Evolutionary conservation across 129 eudicot genomes (phyloP), one percentile per base, ranked within the genome.

Genomic region (Flaveria robusta): DNA sequence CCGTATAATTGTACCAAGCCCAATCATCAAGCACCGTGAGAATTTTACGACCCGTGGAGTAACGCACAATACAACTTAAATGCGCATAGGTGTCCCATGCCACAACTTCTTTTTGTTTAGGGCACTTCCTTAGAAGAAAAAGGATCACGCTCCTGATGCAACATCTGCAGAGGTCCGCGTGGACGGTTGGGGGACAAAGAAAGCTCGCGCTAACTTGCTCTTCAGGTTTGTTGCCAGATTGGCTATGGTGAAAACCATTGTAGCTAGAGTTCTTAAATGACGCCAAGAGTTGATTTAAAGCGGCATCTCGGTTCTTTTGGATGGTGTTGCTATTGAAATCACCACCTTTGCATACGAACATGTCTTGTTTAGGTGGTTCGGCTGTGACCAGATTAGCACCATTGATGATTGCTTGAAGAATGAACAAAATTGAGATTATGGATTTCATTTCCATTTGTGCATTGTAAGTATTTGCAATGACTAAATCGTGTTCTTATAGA

Each of bases 181-280:
- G 2, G 37, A 24, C 2, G 12, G 4, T 59, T 1, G 62, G 39
- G 7, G 66, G 37, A 26, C 39, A 59, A 59, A 59, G 66, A 10
- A 59, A 23, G 66, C 31, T 59, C 5, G 37, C 66, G 37, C 66
- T 59, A 59, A 59, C 66, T 59, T 59, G 34, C 66, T 59, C 66
- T 59, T 59, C 66, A 4, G 66, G 39, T 59, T 59, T 59, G 2
- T 24, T n/a, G n/a, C 66, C 39, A 2, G 18, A 18, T 59, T 59
- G 37, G 39, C 66, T 59, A 59, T 59, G 66, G 66, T 59, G 12
- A 59, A 59, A 59, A 24, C 66, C 66, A 11, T 24, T 0, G 39
- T 23, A 59, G 39, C 18, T 59, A 23, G 66, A 59, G 3, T 59
- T 59, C 39, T 26, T 24, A 24, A 23, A 4, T 4, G n/a, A 59